Evolutionary conservation across 768 basidiomycete species (phyloP), one percentile per base, ranked within the genome.

Genomic region (Phanerochaete sordida): DNA sequence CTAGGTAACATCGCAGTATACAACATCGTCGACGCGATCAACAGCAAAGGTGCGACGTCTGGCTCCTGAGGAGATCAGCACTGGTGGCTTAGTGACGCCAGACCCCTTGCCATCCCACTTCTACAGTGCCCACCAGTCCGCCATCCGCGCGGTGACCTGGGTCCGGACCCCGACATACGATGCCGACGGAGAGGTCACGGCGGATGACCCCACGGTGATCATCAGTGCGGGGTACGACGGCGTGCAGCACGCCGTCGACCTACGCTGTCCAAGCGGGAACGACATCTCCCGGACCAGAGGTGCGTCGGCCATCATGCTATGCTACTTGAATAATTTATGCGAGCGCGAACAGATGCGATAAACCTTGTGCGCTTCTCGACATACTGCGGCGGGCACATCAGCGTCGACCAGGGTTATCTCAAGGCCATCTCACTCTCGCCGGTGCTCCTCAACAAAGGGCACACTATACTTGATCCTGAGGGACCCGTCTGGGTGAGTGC

Each of bases 221-320:
- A 83, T 84, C 6, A 89, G 86, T 63, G 88, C 86, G 0, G 91
- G 91, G 0, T 90, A 91, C 62, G 93, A 96, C 63, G 94, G 93
- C 1, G 77, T 85, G 58, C 83, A 87, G 47, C 84, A 84, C 62
- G 69, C 93, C 67, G 87, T 85, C 0, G 95, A 97, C 68, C 82
- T 93, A 43, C 79, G 91, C 2, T 88, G 93, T 15, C 80, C 81
- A 3, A 79, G 79, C 57, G 84, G 85, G 0, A 84, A 84, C 44
- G 80, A 87, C 24, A 80, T 93, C 73, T 91, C 91, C 66, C 79
- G 92, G 19, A 93, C 90, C 2, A 75, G 92, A 81, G 92, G 92
- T 85, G 33, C 39, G 64, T 48, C 44, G 50, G 66, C 51, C 21
- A 23, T 52, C 50, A 28, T 23, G 5, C 37, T 28, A 44, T 53